Conservation (phyloP, 257 asterid genomes). For the Fraxinus anomala region DNA sequence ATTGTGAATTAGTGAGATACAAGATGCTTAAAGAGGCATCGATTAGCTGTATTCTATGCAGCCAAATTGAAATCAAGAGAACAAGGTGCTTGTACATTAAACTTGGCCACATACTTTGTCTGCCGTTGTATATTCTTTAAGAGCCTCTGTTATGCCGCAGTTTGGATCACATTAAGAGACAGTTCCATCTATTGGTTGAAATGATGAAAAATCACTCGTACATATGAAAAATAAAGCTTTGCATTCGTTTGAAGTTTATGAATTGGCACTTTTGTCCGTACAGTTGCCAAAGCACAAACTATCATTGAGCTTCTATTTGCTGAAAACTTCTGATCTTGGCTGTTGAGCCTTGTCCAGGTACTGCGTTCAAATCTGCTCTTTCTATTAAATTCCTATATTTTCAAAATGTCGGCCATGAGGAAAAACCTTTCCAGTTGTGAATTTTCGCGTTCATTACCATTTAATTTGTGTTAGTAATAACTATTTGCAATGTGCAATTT, state of each 20-base stretch:
- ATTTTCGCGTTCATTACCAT: not conserved
- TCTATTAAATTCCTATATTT: not conserved
- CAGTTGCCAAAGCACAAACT: constrained; percentile 25
- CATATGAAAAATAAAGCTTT: constrained; percentile 25
- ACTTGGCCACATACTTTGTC: constrained; percentile 19
- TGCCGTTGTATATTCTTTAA: constrained; percentile 20
- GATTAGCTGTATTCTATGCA: constrained; percentile 21
- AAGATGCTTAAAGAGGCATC: constrained; percentile 23
- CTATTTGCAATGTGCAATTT: not conserved
- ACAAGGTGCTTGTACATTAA: constrained; percentile 26
- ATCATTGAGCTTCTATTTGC: constrained; percentile 24
- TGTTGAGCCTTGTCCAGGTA: constrained; percentile 41
- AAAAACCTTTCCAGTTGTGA: not conserved
- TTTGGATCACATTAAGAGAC: constrained; percentile 24
- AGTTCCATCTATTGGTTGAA: constrained; percentile 25
- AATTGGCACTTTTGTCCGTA: constrained; percentile 27
- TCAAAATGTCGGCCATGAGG: not conserved
- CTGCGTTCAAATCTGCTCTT: not conserved
- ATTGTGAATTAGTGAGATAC: constrained; percentile 30
- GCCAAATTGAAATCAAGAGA: constrained; percentile 26
- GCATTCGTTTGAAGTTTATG: constrained; percentile 29
- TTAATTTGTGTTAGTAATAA: not conserved
- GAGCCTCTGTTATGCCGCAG: constrained; percentile 25
- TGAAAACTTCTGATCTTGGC: constrained; percentile 27
- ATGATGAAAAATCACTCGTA: constrained; percentile 27